Evolutionary conservation across 495 filamentous ascomycete species (phyloP), one percentile per base, ranked within the genome.

Genomic region (Talaromyces trachyspermus): DNA sequence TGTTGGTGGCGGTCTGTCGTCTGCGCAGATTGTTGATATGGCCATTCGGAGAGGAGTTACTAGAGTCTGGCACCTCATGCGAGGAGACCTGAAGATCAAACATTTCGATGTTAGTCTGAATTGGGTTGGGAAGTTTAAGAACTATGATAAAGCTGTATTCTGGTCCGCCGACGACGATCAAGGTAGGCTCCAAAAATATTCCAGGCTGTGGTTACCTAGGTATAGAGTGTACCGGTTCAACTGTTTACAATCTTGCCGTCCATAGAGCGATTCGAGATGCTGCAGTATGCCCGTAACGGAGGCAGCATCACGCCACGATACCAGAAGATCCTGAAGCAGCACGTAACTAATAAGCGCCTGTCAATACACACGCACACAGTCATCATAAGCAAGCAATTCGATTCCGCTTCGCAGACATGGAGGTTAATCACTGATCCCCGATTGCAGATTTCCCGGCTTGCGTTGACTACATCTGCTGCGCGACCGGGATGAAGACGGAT

Each of bases 111-210:
- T 83, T 50, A 71, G 71, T 47, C 64, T 85, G 11, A 66, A 65
- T 24, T 85, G 81, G 81, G 75, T 85, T 59, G 77, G 77, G 20
- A 85, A 85, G 50, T 83, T 77, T 54, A 74, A 75, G n/a, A 83
- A 83, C 58, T 71, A 67, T 56, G 71, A 80, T 49, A 77, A 81
- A 49, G 72, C 81, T 20, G 66, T 68, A 2, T 85, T 83, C 54
- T 83, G 79, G 78, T 74, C 72, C 6, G 73, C 76, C 14, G 76
- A 79, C 36, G 73, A 69, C 5, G 69, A 79, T 37, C 72, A 79
- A 51, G 70, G 70, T 65, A 54, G 49, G 11, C 17, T n/a, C n/a
- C n/a, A n/a, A n/a, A n/a, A n/a, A n/a, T n/a, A n/a, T n/a, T n/a
- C n/a, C n/a, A n/a, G n/a, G n/a, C n/a, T n/a, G n/a, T n/a, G n/a